phyloP scores from a whole-genome alignment of 164 flowering plant genomes.

The Malania oleifera region DNA sequence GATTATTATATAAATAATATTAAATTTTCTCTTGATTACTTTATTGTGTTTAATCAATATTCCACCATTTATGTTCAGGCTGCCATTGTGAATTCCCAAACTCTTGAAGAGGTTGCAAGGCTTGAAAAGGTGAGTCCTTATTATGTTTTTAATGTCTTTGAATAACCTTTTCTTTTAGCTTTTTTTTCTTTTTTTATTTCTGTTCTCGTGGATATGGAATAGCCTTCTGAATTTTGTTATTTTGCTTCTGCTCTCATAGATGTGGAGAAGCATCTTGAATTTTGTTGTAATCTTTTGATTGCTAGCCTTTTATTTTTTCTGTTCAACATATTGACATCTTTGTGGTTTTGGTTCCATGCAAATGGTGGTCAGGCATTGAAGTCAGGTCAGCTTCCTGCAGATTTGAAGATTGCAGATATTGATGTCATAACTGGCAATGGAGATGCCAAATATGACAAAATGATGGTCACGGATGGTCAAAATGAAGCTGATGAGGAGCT shows the following conservation, averaged over 20 bases:
- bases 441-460: not conserved
- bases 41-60: too few species aligned
- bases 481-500: not conserved
- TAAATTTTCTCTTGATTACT: too few species aligned
- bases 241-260: not conserved
- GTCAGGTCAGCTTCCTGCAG: conserved; percentile 7
- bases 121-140: not conserved
- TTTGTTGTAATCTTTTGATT: not conserved
- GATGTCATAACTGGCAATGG: not conserved
- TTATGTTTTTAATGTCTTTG: too few species aligned
- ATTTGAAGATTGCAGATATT: not conserved
- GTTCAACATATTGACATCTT: too few species aligned
- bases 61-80: conserved; percentile 1
- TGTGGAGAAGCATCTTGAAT: not conserved
- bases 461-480: not conserved
- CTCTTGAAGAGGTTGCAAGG: conserved; percentile 6
- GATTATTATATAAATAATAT: too few species aligned
- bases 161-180: too few species aligned
- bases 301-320: not conserved
- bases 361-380: conserved; percentile 1
- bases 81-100: conserved; percentile 8
- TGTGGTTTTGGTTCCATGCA: too few species aligned
- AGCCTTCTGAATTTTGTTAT: too few species aligned
- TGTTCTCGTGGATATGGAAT: too few species aligned
- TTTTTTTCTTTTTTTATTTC: too few species aligned